Base-by-base conservation (phyloP, 768 basidiomycete genomes). In the Amanita pallidorosea region DNA sequence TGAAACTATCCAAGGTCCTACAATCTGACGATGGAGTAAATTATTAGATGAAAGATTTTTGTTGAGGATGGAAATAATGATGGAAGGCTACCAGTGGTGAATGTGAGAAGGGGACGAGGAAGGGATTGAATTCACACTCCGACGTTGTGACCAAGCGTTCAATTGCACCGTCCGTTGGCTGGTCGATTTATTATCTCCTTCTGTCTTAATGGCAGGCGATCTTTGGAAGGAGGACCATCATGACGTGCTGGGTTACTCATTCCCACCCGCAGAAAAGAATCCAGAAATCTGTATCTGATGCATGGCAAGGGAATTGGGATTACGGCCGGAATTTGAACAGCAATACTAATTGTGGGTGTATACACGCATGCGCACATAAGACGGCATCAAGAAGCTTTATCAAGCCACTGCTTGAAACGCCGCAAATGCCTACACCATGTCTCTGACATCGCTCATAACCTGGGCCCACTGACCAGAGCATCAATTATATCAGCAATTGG, bases 111-210 rank as follows among this genome's bases (percentile, higher is more conserved):
- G 68, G 64, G 64, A 67, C 58, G 69, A 65, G 64, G 67, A n/a
- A 61, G 58, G 54, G 54, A 53, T 50, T 37, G 41, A 58, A 67
- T 73, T 73, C 66, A 61, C 48, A 73, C 72, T 72, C 72, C 72
- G 72, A 70, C 68, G 54, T 15, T 33, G 29, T 51, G 42, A 40
- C 18, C 20, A 31, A n/a, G 33, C 12, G 40, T 51, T 51, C 40
- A 11, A 11, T 11, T 38, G 37, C 17, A 20, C 37, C 9, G 17
- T 18, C 17, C 6, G n/a, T 38, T 11, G 18, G 6, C 17, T 8
- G 8, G 37, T n/a, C 36, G 11, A 31, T 8, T 12, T 11, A 11
- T 31, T 31, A 33, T 33, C 33, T 13, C 33, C 33, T 11, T 33
- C 12, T 33, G 13, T 33, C 13, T 1, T 33, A 33, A 33, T 33